These are phyloP conservation scores for Triticum monococcum DNA, from an alignment of 176 grass and related monocot genomes.

Conservation along the genomic window DNA sequence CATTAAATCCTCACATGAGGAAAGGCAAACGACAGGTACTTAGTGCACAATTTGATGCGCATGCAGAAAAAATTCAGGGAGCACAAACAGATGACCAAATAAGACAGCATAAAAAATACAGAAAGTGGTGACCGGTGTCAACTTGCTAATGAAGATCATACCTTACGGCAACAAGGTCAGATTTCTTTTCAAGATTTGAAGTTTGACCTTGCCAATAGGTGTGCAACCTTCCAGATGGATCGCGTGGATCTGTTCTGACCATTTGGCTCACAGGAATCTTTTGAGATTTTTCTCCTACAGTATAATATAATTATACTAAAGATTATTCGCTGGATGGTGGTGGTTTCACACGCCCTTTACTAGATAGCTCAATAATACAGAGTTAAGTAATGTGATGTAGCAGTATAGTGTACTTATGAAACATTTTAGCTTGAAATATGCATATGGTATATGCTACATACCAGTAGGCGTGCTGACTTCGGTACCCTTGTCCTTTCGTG, in stretches of 20 bases:
- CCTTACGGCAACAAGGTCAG: constrained; percentile 77
- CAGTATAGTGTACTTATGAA: not conserved
- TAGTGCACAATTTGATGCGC: not conserved
- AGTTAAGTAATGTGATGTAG: not conserved
- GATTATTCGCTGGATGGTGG: not conserved
- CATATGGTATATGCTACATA: constrained; percentile 31
- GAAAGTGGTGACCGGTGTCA: not conserved
- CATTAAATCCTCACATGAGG: not conserved
- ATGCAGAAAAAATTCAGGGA: too few relatives aligned
- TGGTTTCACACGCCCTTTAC: not conserved
- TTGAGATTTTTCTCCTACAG: constrained; percentile 68
- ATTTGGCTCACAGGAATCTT: constrained; percentile 72
- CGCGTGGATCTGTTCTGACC: constrained; percentile 80
- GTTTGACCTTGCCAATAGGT: constrained; percentile 69
- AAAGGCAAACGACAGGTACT: not conserved
- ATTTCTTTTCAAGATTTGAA: constrained; percentile 74
- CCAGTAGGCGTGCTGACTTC: constrained; percentile 49
- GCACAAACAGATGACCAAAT: not conserved
- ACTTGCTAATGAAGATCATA: constrained; percentile 31
- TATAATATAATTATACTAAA: constrained; percentile 23
- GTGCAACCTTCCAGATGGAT: constrained; percentile 86
- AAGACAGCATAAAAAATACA: constrained; percentile 7
- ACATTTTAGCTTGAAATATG: constrained; percentile 9
- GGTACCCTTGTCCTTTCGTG: constrained; percentile 58
- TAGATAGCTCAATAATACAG: not conserved